These are phyloP conservation scores for Cyphellophora attinorum DNA, from an alignment of 2,329 filamentous ascomycete genomes.

Conservation along the genomic window DNA sequence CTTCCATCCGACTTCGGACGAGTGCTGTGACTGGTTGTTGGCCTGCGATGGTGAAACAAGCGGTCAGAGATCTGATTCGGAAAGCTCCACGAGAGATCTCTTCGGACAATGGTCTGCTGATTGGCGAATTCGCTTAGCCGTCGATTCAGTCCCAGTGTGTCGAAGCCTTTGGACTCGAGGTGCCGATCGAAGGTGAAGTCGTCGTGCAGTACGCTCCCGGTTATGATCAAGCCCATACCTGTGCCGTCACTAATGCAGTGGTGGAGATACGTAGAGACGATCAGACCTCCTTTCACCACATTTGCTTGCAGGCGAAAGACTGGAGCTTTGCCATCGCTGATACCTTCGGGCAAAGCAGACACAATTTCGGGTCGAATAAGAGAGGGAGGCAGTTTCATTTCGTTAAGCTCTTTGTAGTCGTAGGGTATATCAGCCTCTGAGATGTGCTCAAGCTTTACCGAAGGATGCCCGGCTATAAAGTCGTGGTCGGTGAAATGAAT, in stretches of 20 bases:
- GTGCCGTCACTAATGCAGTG: constrained; percentile 19
- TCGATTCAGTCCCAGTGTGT: constrained; percentile 7
- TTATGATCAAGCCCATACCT: constrained; percentile 13
- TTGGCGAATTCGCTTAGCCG: constrained; percentile 14
- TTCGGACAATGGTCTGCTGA: constrained; percentile 12
- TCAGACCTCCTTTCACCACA: constrained; percentile 16
- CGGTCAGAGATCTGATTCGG: constrained; percentile 13
- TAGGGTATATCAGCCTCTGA: constrained; percentile 11
- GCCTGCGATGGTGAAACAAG: constrained; percentile 7
- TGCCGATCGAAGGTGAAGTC: constrained; percentile 12
- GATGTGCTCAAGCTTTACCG: constrained; percentile 12
- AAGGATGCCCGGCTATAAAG: constrained; percentile 13
- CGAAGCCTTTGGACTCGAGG: constrained; percentile 6
- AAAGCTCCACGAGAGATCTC: constrained; percentile 12
- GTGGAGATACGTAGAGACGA: constrained; percentile 18
- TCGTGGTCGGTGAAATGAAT: constrained; percentile 16
- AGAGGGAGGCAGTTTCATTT: constrained; percentile 13
- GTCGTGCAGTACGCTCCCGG: constrained; percentile 14
- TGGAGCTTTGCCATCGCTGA: constrained; percentile 12
- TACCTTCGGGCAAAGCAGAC: constrained; percentile 13
- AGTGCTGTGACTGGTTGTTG: background rate
- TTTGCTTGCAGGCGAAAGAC: constrained; percentile 18
- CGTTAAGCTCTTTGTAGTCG: constrained; percentile 16
- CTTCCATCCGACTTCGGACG: constrained; percentile 9
- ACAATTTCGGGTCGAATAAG: constrained; percentile 15